These are phyloP conservation scores for Pythium rishiriense DNA, from an alignment of 352 stramenopile species.

Conservation along the genomic window DNA sequence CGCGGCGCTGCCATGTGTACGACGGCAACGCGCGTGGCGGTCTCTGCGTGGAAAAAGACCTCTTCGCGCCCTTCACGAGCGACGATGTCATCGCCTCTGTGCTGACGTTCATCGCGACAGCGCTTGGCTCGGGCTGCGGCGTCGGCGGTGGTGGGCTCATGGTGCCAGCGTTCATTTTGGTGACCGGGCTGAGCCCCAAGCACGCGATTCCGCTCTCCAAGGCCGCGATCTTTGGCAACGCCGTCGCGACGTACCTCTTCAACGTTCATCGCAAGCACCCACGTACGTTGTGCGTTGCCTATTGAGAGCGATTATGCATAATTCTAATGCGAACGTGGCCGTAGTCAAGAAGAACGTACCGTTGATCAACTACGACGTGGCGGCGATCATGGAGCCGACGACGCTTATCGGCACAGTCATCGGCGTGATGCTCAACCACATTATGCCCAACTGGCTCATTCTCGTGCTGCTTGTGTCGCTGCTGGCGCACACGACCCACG, in stretches of 20 bases:
- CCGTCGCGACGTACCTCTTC: constrained; percentile 94
- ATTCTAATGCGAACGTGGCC: background rate
- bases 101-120: constrained; percentile 79
- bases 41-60: constrained; percentile 77
- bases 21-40: constrained; percentile 32
- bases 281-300: constrained; percentile 32
- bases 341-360: constrained; percentile 83
- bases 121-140: constrained; percentile 89
- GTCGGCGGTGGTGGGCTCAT: constrained; percentile 95
- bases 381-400: constrained; percentile 97
- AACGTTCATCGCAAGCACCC: constrained; percentile 95
- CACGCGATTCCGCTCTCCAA: constrained; percentile 97
- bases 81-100: constrained; percentile 68
- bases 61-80: constrained; percentile 75
- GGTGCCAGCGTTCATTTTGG: constrained; percentile 97
- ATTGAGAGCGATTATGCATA: background rate
- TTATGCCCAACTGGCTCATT: constrained; percentile 85
- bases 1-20: constrained; percentile 58
- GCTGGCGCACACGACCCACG: constrained; percentile 74
- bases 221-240: constrained; percentile 96
- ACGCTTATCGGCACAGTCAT: constrained; percentile 79
- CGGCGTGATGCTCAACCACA: constrained; percentile 82
- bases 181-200: constrained; percentile 92
- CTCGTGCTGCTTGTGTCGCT: constrained; percentile 71
- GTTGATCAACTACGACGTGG: constrained; percentile 98